These are phyloP conservation scores for Backusella sp. DNA, from an alignment of 192 early-diverging fungal genomes.

Conservation along the genomic window DNA sequence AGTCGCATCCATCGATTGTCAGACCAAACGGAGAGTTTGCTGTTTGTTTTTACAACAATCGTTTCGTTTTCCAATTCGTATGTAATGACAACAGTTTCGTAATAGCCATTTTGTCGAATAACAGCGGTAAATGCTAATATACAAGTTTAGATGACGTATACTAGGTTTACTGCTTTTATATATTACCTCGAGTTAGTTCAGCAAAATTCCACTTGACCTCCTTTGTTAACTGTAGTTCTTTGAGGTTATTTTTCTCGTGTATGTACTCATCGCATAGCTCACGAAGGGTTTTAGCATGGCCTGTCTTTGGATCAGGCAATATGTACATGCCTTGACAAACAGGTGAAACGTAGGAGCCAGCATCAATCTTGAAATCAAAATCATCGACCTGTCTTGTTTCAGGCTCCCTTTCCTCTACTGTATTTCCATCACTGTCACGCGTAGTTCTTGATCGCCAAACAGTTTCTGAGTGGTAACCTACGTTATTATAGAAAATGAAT, in stretches of 20 bases:
- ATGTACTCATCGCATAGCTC: slow-evolving; percentile 40
- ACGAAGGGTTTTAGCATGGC: slow-evolving; percentile 22
- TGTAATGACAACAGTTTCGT: slow-evolving; percentile 32
- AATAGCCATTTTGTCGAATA: slow-evolving; percentile 40
- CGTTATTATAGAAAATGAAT: neutral
- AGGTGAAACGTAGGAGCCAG: slow-evolving; percentile 27
- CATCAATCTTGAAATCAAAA: slow-evolving; percentile 37
- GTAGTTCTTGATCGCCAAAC: slow-evolving; percentile 10
- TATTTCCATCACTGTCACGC: slow-evolving; percentile 26
- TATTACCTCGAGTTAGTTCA: slow-evolving; percentile 31
- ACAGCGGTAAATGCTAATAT: slow-evolving; percentile 22
- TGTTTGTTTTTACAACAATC: slow-evolving; percentile 32
- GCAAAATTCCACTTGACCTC: slow-evolving; percentile 44
- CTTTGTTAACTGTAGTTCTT: slow-evolving; percentile 46
- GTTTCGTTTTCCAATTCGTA: slow-evolving; percentile 32
- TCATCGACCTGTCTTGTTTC: slow-evolving; percentile 29
- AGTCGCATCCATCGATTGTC: slow-evolving; percentile 24
- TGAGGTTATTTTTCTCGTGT: slow-evolving; percentile 24
- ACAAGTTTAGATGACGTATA: neutral
- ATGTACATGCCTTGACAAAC: slow-evolving; percentile 34
- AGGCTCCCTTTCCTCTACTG: slow-evolving; percentile 23
- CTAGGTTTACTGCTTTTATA: neutral
- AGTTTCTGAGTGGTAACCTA: slow-evolving; percentile 37
- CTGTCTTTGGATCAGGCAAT: slow-evolving; percentile 27
- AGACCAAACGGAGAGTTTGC: slow-evolving; percentile 22